Percentiles rank a stretch among this genome's conserved stretches.
Evolutionary conservation across 257 asterid species (phyloP).

Genomic region (Thymus quinquecostatus): DNA sequence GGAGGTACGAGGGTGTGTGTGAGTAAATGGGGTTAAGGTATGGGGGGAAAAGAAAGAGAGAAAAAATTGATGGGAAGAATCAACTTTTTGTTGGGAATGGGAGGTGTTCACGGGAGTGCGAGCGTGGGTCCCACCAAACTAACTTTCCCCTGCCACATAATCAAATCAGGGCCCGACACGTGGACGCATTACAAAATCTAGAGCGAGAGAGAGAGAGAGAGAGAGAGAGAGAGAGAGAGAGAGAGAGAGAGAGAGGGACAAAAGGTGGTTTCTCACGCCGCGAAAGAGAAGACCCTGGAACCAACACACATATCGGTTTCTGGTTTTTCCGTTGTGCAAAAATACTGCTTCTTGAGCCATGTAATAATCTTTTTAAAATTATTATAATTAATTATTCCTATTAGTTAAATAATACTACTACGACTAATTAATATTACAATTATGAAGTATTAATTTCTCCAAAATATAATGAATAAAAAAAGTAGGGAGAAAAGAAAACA

Average conservation of each 20-base stretch:
- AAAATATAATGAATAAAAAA: neutral
- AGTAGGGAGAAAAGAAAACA: neutral
- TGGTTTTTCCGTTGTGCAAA: neutral
- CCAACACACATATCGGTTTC: constrained; percentile 7
- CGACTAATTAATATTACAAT: no score
- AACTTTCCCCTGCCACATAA: constrained; percentile 27
- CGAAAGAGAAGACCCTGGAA: constrained; percentile 29
- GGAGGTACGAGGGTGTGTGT: neutral
- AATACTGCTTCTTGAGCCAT: constrained; percentile 32
- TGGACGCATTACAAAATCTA: neutral
- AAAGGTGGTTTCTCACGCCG: neutral
- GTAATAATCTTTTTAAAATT: neutral
- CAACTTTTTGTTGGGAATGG: constrained; percentile 20
- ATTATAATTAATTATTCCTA: no score
- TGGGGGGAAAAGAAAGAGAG: neutral
- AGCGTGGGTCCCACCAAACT: constrained; percentile 19
- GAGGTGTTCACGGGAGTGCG: constrained; percentile 45
- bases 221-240: no score
- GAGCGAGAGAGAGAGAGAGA: constrained; percentile 1
- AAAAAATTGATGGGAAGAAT: constrained; percentile 9
- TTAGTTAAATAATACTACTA: no score
- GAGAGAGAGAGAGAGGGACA: neutral
- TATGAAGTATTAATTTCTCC: no score
- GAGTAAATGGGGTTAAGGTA: neutral
- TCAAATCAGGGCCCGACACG: neutral